These are phyloP conservation scores for Cercospora brassicicola DNA, from an alignment of 2,329 filamentous ascomycete species.

Conservation along the genomic window DNA sequence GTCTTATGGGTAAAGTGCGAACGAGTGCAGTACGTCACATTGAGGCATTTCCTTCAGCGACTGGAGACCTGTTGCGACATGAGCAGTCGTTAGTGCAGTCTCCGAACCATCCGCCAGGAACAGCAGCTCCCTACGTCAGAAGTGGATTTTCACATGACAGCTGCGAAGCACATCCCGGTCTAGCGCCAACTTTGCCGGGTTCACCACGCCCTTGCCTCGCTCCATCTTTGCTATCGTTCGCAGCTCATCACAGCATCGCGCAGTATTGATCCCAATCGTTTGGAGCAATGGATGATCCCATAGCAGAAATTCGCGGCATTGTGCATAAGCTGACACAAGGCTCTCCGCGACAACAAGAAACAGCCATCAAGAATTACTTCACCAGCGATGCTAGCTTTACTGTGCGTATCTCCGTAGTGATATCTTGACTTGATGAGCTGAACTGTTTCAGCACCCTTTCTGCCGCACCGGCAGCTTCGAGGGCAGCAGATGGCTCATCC, in stretches of 20 bases:
- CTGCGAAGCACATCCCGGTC: neutral
- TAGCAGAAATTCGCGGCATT: slow-evolving; percentile 63
- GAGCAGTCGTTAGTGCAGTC: neutral
- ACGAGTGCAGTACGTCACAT: neutral
- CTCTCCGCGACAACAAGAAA: slow-evolving; percentile 63
- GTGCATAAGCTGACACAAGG: slow-evolving; percentile 70
- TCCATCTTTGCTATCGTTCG: neutral
- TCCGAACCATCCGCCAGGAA: neutral
- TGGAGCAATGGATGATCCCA: slow-evolving; percentile 40
- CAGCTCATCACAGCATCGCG: neutral
- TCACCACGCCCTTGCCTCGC: neutral
- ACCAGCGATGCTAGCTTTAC: slow-evolving; percentile 69
- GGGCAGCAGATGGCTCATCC: slow-evolving; percentile 67
- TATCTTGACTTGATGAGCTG: neutral
- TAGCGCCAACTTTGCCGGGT: slow-evolving; percentile 4
- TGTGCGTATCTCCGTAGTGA: neutral
- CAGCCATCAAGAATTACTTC: slow-evolving; percentile 71
- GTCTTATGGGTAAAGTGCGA: neutral
- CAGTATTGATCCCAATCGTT: neutral
- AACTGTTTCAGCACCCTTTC: slow-evolving; percentile 61
- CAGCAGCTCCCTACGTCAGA: neutral
- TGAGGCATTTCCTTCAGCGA: neutral
- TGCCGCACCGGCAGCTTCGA: slow-evolving; percentile 63
- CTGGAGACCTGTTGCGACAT: neutral
- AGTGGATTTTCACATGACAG: slow-evolving; percentile 7